Evolutionary conservation across 2,329 filamentous ascomycete genomes (phyloP), one percentile per base, ranked within the genome.

Genomic region (Pestalotiopsis sp.): DNA sequence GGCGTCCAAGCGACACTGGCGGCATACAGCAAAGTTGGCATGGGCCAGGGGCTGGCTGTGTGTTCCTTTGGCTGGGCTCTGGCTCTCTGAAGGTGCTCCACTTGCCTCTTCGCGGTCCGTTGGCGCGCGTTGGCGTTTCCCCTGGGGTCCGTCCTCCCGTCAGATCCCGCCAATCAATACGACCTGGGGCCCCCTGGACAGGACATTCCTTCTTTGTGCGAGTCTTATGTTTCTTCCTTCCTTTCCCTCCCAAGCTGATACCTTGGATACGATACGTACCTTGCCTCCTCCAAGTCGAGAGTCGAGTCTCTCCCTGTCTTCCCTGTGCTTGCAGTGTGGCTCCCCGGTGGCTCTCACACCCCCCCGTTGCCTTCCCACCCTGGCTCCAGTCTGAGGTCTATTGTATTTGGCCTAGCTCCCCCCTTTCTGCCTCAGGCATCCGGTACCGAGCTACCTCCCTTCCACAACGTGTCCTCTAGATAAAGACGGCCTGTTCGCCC

Each of bases 401-500:
- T 62, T 23, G 31, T 20, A 31, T 61, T 14, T 39, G 17, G 59
- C 11, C 6, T 36, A 36, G 31, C 31, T 36, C 14, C 27, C 59
- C 45, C n/a, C 31, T 58, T 57, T 52, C 27, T 59, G 65, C 65
- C 65, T 67, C 14, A 67, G 65, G 65, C 65, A 59, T 13, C 65
- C 23, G 11, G 27, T 61, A 25, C 39, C n/a, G 5, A 31, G 27
- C 52, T 66, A 23, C 62, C 68, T 25, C 52, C 49, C 52, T 41
- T 20, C 25, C 39, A 61, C 65, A 79, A 77, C 69, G 82, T 71
- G 70, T 71, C 70, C 70, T 71, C 68, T 68, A 71, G 68, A 71
- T 71, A 71, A 71, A 70, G 67, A 62, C 64, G 49, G 68, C 62
- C 68, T 49, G 49, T 65, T 68, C 67, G 67, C 63, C 69, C 67